Base-by-base conservation (phyloP, 352 stramenopile species). In the Pythium folliculosum region DNA sequence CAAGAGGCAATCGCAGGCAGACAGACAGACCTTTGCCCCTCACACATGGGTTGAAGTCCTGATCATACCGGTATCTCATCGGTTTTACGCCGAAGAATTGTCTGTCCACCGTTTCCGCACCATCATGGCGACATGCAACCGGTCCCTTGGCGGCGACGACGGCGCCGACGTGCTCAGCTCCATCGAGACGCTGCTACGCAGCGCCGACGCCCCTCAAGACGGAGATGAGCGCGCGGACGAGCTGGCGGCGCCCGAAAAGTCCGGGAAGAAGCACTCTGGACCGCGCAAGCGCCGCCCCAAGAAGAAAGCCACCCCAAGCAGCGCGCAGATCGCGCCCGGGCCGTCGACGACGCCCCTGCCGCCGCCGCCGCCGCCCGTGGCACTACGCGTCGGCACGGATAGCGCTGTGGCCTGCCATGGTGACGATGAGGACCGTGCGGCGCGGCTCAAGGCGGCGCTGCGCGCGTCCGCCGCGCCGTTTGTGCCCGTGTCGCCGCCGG, bases 281-380 rank as follows among this genome's bases (percentile, higher is more conserved):
- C 82, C 82, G 35, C 80, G 82, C 13, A 91, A 91, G 51, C 75
- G 82, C 21, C 76, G 81, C 14, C 65, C 85, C 9, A 91, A 91
- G 71, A 90, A 91, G 70, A 86, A 87, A 30, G 53, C 14, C n/a
- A 48, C 32, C 21, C n/a, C 21, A 3, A 58, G 35, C 22, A 32
- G 3, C 27, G 27, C 27, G 27, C 27, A 5, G 27, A 5, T 40
- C 35, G 35, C 35, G 12, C 35, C 35, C 35, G 37, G 17, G 17
- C 19, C n/a, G 22, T 25, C 47, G 30, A 61, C 37, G 10, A 27
- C 43, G 10, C 22, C 56, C 12, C 10, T 12, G 30, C 19, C 45
- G 12, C 12, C 35, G 7, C 47, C 47, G 35, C 47, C 35, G 38
- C 19, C 25, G 40, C 27, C 27, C 27, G 27, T 32, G 27, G 27